These are phyloP conservation scores for Jamesozyma spencerorum DNA, from an alignment of 805 yeast genomes.

Conservation along the genomic window DNA sequence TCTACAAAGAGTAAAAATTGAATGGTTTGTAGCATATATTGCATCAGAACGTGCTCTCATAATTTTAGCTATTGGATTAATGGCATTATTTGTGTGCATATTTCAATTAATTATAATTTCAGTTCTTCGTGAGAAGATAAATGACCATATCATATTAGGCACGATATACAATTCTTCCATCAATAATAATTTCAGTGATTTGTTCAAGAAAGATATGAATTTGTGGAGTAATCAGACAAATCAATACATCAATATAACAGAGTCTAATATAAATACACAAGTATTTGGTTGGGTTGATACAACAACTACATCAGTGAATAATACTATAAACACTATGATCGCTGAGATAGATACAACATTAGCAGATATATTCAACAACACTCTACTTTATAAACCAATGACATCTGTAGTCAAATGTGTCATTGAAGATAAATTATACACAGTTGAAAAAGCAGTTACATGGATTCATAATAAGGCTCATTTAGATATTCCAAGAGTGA, in stretches of 20 bases:
- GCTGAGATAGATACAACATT: conserved; percentile 50
- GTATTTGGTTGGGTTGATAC: conserved; percentile 57
- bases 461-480: conserved; percentile 68
- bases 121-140: conserved; percentile 8
- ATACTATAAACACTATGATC: conserved; percentile 50
- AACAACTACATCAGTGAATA: conserved; percentile 49
- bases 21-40: conserved; percentile 36
- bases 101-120: conserved; percentile 45
- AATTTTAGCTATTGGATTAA: conserved; percentile 43
- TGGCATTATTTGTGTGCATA: conserved; percentile 46
- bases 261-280: conserved; percentile 47
- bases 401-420: conserved; percentile 68
- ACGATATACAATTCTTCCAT: not conserved
- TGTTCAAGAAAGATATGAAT: conserved; percentile 29
- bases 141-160: not conserved
- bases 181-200: conserved; percentile 4
- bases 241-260: conserved; percentile 38
- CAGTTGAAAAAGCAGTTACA: conserved; percentile 59
- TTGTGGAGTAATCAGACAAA: conserved; percentile 54
- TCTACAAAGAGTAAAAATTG: conserved; percentile 15
- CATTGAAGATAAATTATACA: conserved; percentile 59
- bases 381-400: conserved; percentile 57
- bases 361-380: conserved; percentile 51
- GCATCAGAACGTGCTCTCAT: conserved; percentile 44
- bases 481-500: conserved; percentile 47